These are phyloP conservation scores for Pseudoturritis turrita DNA, from an alignment of 345 rosid genomes.

Conservation along the genomic window DNA sequence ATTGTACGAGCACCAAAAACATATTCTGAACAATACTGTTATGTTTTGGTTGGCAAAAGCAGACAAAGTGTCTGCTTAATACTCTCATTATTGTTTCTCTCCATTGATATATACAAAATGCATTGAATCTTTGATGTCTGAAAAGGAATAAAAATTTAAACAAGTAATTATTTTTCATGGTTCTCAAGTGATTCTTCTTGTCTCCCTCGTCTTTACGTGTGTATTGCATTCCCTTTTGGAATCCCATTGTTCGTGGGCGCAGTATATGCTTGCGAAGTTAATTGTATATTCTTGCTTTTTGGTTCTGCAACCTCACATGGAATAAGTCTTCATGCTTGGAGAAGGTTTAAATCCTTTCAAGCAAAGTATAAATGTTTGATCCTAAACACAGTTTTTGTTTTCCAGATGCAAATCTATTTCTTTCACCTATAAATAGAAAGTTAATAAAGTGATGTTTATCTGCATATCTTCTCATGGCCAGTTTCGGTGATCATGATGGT, in stretches of 20 bases:
- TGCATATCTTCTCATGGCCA: conserved; percentile 26
- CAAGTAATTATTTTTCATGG: neutral
- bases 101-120: neutral
- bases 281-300: conserved; percentile 30
- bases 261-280: neutral
- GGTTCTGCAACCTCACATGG: conserved; percentile 19
- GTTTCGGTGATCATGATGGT: conserved; percentile 29
- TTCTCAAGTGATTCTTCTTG: conserved; percentile 1
- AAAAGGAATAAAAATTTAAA: neutral
- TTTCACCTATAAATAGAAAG: neutral
- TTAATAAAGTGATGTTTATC: neutral
- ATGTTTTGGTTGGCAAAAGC: too few relatives aligned
- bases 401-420: neutral
- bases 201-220: neutral
- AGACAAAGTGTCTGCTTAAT: neutral
- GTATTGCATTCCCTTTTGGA: neutral
- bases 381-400: neutral
- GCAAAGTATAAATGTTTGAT: conserved; percentile 27
- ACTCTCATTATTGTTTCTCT: neutral
- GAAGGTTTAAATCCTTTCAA: neutral
- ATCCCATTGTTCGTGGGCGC: neutral
- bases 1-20: too few relatives aligned
- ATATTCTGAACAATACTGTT: too few relatives aligned
- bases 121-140: neutral
- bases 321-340: conserved; percentile 3